Evolutionary conservation across 2,329 filamentous ascomycete species (phyloP), one percentile per base, ranked within the genome.

Genomic region (Cercospora nicotianae): DNA sequence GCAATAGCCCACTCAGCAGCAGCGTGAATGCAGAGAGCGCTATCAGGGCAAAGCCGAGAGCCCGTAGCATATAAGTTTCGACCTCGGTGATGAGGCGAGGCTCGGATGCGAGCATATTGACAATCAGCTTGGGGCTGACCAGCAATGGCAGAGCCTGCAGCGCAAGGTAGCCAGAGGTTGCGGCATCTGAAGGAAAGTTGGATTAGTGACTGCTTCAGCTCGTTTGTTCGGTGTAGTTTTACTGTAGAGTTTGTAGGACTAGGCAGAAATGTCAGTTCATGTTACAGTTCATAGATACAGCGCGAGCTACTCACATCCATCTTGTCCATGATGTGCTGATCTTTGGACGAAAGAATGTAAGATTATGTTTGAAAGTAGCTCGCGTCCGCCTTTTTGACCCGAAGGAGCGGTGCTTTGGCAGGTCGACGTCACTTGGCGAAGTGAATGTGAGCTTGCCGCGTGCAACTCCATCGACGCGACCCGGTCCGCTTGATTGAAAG

Each of bases 21-120:
- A 93, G 80, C n/a, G 85, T 84, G 12, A 91, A 79, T 6, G 89
- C 75, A 33, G 87, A 88, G 30, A 94, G 80, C 9, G 87, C 81
- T 23, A 93, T 81, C 55, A 93, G 84, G 31, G 88, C 82, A 66
- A 94, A 82, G 70, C 90, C 91, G 1, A 93, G 84, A 30, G 85
- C 87, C 51, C 91, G 90, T 62, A 88, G 88, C 77, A 94, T 89
- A 83, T 94, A 94, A 65, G 86, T 80, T 79, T 93, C 90, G 33
- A 92, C 82, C 26, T 80, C 88, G 85, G 79, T 65, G 85, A 84
- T 64, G 84, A 80, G 71, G 85, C 82, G 68, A 85, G 84, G 45
- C 85, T 82, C 61, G 85, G 83, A 3, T 85, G 84, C 39, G 89
- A 76, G 83, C 69, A 90, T 79, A 10, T 86, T 82, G 65, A 87